Conservation (phyloP, 2,329 filamentous ascomycete genomes). For the Aschersonia sp. region DNA sequence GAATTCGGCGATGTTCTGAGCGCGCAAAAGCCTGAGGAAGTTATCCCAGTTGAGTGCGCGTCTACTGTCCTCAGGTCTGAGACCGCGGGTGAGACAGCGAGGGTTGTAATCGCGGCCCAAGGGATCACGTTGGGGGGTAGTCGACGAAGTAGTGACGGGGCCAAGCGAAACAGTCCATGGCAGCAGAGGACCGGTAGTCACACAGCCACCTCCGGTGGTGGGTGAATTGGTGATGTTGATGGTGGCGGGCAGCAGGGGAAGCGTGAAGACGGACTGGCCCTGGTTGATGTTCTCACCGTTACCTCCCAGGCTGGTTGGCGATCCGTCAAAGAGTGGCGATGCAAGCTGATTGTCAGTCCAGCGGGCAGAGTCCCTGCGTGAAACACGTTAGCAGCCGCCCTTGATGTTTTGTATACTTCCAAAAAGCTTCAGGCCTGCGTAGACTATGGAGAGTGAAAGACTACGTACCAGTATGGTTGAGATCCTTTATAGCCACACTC, state of each 20-base stretch:
- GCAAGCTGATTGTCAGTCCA: neutral
- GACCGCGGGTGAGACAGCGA: slow-evolving; percentile 4
- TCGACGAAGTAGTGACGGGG: neutral
- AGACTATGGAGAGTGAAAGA: neutral
- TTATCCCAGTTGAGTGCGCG: neutral
- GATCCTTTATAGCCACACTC: slow-evolving; percentile 23
- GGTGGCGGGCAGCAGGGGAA: neutral
- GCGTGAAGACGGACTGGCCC: neutral
- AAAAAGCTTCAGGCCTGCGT: too few species aligned
- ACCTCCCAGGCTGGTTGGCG: neutral
- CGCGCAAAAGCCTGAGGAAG: neutral
- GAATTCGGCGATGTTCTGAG: neutral
- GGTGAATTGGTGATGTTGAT: neutral
- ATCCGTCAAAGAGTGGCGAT: slow-evolving; percentile 3
- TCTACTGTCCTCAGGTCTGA: neutral
- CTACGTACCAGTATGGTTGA: slow-evolving; percentile 4
- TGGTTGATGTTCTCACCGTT: slow-evolving; percentile 1
- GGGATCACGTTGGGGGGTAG: neutral
- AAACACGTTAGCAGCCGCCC: neutral
- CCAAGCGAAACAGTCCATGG: slow-evolving; percentile 1
- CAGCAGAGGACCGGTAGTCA: slow-evolving; percentile 1
- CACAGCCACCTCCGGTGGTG: slow-evolving; percentile 4
- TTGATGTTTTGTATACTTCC: neutral
- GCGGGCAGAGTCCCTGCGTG: slow-evolving; percentile 1
- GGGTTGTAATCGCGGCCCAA: slow-evolving; percentile 3